Evolutionary conservation across 192 early-diverging fungal species (phyloP), one percentile per base, ranked within the genome.

Genomic region (Linnemannia schmuckeri): DNA sequence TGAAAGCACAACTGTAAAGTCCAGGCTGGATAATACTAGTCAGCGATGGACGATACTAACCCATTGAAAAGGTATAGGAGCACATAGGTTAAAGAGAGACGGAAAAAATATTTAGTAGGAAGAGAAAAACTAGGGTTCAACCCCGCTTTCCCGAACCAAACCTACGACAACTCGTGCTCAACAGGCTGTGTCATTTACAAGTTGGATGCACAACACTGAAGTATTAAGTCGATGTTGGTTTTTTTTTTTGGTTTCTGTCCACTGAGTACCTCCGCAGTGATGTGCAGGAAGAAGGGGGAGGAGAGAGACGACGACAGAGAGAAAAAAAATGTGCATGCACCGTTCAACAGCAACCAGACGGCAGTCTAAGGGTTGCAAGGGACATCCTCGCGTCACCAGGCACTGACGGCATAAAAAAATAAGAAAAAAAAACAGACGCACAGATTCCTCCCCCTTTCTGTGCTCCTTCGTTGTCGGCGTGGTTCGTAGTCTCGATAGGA

Each of bases 61-160:
- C 42, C 42, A 10, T 44, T 7, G 42, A 44, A 44, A 5, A 12
- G 6, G 4, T 17, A 20, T 4, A 52, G 18, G 18, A 22, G 18
- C 20, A 18, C 17, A 52, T 66, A 66, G 30, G 30, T 66, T 33
- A 66, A 66, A 33, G 9, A 54, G 13, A 30, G 61, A 30, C 61
- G 61, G 61, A 33, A 27, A 30, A 4, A 30, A 33, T 8, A 15
- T 24, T 13, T 1, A 66, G 0, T 66, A 57, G 55, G 2, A 27
- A 13, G 24, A 33, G 10, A 33, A 66, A 66, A 13, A 66, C 61
- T 30, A 33, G 13, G 30, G 30, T 66, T 66, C 27, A 66, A 66
- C 61, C 61, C 61, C 61, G 61, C 61, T 33, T 66, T 66, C 61
- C 61, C 61, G 61, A 30, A 66, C 27, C 6, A 66, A 66, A 66